A percentile compares a stretch with the other conserved stretches of the same genome.
phyloP scores from a whole-genome alignment of 371 early-diverging fungal species.

The Haplosporangium sp. region DNA sequence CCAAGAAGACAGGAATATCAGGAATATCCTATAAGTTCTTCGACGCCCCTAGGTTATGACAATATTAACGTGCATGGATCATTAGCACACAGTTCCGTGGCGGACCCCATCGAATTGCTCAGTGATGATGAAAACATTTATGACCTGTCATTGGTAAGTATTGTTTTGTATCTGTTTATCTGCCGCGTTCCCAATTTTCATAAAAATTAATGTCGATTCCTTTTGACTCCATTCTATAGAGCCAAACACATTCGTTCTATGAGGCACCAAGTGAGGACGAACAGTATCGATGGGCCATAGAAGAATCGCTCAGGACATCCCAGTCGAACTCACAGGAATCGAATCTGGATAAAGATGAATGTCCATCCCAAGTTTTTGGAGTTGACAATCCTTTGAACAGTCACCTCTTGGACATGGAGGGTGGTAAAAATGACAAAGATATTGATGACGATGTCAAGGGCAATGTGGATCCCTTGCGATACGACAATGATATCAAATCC shows the following conservation, averaged over 20 bases:
- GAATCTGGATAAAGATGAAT: neutral
- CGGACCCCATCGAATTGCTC: slow-evolving; percentile 14
- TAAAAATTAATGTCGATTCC: neutral
- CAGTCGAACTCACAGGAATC: slow-evolving; percentile 26
- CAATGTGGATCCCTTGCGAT: neutral
- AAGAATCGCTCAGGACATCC: slow-evolving; percentile 42
- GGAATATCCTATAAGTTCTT: slow-evolving; percentile 6
- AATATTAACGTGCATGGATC: neutral
- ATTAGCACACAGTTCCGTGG: neutral
- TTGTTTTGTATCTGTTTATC: neutral
- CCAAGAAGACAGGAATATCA: slow-evolving; percentile 13
- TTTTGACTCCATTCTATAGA: slow-evolving; percentile 1
- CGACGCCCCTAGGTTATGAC: slow-evolving; percentile 1
- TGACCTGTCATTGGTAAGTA: slow-evolving; percentile 17
- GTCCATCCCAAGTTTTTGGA: neutral
- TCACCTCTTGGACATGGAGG: neutral
- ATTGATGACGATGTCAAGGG: neutral
- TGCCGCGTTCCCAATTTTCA: neutral
- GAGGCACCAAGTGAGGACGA: slow-evolving; percentile 39
- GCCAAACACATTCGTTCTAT: slow-evolving; percentile 20
- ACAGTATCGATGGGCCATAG: slow-evolving; percentile 47
- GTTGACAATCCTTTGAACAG: neutral
- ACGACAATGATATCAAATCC: neutral
- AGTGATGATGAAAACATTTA: slow-evolving; percentile 25
- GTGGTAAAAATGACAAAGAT: neutral